Percentiles rank a stretch among this genome's conserved stretches.
phyloP scores from a whole-genome alignment of 2,329 filamentous ascomycete genomes.

The Fusarium bactridioides region DNA sequence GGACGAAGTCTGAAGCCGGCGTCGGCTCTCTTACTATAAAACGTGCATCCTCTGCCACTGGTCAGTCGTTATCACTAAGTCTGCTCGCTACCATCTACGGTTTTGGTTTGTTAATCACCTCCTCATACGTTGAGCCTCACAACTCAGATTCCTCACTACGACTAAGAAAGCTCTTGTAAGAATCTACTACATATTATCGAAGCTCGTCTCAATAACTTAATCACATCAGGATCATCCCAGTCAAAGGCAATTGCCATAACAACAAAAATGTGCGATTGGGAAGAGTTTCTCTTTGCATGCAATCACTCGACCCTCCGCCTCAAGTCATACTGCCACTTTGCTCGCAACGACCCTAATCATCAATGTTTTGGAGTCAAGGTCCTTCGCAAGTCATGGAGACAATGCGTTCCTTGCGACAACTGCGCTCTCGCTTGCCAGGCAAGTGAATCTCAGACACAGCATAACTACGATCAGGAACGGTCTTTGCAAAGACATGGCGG shows the following conservation, averaged over 20 bases:
- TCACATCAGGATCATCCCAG: neutral
- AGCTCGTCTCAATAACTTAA: neutral
- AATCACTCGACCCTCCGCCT: constrained; percentile 66
- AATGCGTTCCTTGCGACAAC: constrained; percentile 60
- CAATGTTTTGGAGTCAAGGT: constrained; percentile 74
- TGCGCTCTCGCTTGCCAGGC: constrained; percentile 46
- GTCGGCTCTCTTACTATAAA: constrained; percentile 18
- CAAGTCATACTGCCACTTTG: constrained; percentile 76
- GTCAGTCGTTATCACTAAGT: neutral
- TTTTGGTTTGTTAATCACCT: neutral
- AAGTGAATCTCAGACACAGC: constrained; percentile 8
- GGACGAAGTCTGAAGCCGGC: neutral
- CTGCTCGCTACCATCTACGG: neutral
- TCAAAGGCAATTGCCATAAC: neutral
- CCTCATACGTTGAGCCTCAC: neutral
- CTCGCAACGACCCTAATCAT: constrained; percentile 75
- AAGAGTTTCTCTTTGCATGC: constrained; percentile 74
- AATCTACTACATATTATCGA: neutral
- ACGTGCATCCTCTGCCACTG: neutral
- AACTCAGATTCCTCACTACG: neutral
- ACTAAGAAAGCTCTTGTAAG: neutral
- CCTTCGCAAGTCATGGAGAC: constrained; percentile 67
- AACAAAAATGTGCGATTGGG: constrained; percentile 72
- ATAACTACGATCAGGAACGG: neutral
- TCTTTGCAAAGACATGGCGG: neutral